Base-by-base conservation (phyloP, 306 rosid genomes). In the Vigna radiata region DNA sequence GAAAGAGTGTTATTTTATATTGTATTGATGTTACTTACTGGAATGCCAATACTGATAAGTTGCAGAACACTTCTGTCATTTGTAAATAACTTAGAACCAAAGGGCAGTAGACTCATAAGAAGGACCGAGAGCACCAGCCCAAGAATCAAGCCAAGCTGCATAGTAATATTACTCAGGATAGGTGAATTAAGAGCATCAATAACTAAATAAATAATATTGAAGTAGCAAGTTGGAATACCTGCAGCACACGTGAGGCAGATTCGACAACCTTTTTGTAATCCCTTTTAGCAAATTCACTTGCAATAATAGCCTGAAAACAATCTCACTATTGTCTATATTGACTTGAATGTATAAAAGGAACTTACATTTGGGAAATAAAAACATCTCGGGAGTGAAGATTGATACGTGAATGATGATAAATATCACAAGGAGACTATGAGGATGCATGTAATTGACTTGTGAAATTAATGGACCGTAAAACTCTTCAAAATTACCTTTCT, bases 131-230 rank as follows among this genome's bases (percentile, higher is more conserved):
- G 96, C 21, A 71, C 54, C 77, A 90, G 39, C 15, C 98, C 97
- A 14, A 94, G 88, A 70, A 84, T 89, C 86, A 94, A 82, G 23
- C 97, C 97, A 68, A 94, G 80, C 97, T 91, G 92, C 87, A 78
- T 6, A 17, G 69, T 59, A 8, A 61, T 68, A 68, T 60, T 41
- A 44, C 46, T 61, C 12, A 53, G 68, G 41, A 19, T 25, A 70
- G 60, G 66, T 48, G 70, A 49, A 29, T 44, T 56, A 25, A 50
- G 63, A 17, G 47, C 36, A 61, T 69, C 27, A 63, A 39, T 2
- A 70, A 60, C 21, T 47, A 64, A 66, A 54, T 17, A 36, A 75
- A 56, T 19, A 61, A 44, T 46, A 43, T 18, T 31, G 15, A 12
- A 56, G 19, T 41, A 11, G 53, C 21, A 31, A 41, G 67, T 68